A percentile compares a stretch with the other conserved stretches of the same genome.
phyloP scores from a whole-genome alignment of 1,139 yeast species.

The Candida gigantensis region DNA sequence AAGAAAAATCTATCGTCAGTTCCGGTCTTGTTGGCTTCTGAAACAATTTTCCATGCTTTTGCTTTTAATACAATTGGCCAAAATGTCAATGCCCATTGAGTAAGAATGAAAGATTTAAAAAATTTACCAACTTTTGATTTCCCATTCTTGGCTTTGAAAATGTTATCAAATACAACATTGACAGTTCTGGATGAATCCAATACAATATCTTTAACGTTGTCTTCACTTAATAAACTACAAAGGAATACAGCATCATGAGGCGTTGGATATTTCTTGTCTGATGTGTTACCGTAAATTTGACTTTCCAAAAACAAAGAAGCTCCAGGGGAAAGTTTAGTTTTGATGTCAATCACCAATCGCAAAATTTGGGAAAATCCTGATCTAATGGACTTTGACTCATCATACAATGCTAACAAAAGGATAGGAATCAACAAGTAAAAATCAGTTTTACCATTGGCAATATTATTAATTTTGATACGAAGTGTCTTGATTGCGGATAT shows the following conservation, averaged over 20 bases:
- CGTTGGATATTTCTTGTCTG: constrained; percentile 48
- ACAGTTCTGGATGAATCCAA: constrained; percentile 31
- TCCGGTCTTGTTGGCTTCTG: constrained; percentile 23
- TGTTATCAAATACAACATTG: constrained; percentile 25
- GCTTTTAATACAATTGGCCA: constrained; percentile 37
- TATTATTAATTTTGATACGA: constrained; percentile 33
- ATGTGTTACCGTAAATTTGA: constrained; percentile 41
- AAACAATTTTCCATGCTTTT: constrained; percentile 35
- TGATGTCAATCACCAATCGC: constrained; percentile 20
- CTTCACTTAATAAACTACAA: constrained; percentile 37
- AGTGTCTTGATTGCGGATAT: constrained; percentile 45
- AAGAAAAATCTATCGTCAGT: constrained; percentile 35
- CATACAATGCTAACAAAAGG: constrained; percentile 37
- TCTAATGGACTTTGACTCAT: constrained; percentile 31
- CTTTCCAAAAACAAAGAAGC: constrained; percentile 36
- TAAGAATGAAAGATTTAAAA: constrained; percentile 41
- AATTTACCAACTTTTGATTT: constrained; percentile 41
- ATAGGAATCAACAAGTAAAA: constrained; percentile 41
- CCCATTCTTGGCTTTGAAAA: constrained; percentile 33
- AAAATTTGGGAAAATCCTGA: constrained; percentile 27
- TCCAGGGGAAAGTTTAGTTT: constrained; percentile 11
- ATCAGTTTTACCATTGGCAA: constrained; percentile 26
- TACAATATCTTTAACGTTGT: constrained; percentile 29
- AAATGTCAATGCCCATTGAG: constrained; percentile 41
- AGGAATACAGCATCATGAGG: constrained; percentile 63